Evolutionary conservation across 768 basidiomycete genomes (phyloP).

Genomic region (Suillus clintonianus): DNA sequence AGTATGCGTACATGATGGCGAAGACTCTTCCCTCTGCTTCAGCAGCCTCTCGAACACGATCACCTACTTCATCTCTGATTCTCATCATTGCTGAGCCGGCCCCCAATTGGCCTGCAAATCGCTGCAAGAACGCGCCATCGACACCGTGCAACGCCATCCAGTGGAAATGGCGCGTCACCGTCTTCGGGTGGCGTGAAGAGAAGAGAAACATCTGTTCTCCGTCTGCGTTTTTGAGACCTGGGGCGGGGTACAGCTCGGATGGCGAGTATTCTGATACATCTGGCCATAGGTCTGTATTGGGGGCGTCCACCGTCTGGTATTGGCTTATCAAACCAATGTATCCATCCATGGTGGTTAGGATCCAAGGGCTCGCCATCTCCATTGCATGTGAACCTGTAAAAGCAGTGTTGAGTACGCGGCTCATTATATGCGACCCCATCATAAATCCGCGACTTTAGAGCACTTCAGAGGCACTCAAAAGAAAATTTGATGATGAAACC

Average conservation of each 20-base stretch:
- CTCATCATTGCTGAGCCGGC: conserved; percentile 57
- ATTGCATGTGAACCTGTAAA: conserved; percentile 66
- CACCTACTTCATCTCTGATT: conserved; percentile 73
- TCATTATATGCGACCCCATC: not conserved
- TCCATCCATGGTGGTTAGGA: conserved; percentile 82
- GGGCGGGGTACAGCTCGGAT: conserved; percentile 69
- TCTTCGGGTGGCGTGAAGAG: conserved; percentile 75
- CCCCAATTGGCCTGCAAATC: conserved; percentile 67
- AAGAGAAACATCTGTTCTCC: conserved; percentile 72
- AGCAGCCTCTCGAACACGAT: conserved; percentile 72
- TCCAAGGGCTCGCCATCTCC: conserved; percentile 70
- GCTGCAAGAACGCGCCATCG: conserved; percentile 81
- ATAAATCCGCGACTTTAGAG: not conserved
- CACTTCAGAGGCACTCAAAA: not conserved
- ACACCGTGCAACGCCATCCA: conserved; percentile 86
- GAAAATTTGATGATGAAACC: not conserved
- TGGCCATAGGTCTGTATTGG: conserved; percentile 80
- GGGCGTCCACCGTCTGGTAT: conserved; percentile 69
- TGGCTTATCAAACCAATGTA: conserved; percentile 80
- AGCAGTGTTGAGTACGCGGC: not conserved
- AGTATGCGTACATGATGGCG: conserved; percentile 71
- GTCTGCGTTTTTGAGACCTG: conserved; percentile 58
- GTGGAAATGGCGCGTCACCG: conserved; percentile 56
- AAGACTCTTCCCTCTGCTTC: conserved; percentile 81
- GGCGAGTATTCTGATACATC: conserved; percentile 70